Conservation (phyloP, 495 filamentous ascomycete species). For the Durotheca rogersii region DNA sequence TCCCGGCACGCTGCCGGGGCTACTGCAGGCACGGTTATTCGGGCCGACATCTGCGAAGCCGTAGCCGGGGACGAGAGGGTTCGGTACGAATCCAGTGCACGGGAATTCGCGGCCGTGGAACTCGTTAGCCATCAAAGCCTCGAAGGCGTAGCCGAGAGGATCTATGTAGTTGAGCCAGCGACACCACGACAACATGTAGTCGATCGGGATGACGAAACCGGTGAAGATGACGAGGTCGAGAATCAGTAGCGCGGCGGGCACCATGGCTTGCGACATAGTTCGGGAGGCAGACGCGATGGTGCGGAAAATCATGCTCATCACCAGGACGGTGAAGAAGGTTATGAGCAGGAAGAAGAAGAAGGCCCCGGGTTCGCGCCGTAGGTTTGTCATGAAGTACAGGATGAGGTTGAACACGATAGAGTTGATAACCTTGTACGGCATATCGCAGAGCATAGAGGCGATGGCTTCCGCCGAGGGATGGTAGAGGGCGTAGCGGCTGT, state of each 20-base stretch:
- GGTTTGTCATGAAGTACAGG: slow-evolving; percentile 84
- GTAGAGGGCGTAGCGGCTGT: slow-evolving; percentile 85
- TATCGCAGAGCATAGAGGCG: slow-evolving; percentile 76
- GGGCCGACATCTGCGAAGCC: slow-evolving; percentile 36
- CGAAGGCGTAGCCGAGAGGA: slow-evolving; percentile 83
- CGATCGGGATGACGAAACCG: slow-evolving; percentile 79
- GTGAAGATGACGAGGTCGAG: slow-evolving; percentile 84
- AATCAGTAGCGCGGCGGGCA: slow-evolving; percentile 79
- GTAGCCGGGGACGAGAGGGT: slow-evolving; percentile 48
- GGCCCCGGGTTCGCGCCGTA: slow-evolving; percentile 72
- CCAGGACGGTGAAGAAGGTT: slow-evolving; percentile 63
- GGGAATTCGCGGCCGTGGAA: slow-evolving; percentile 65
- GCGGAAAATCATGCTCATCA: slow-evolving; percentile 82
- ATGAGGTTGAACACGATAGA: slow-evolving; percentile 62
- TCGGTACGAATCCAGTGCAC: slow-evolving; percentile 65
- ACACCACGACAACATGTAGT: slow-evolving; percentile 79
- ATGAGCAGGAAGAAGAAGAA: slow-evolving; percentile 83
- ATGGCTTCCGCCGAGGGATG: slow-evolving; percentile 87
- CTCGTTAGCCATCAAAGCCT: slow-evolving; percentile 88
- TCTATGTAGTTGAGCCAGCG: slow-evolving; percentile 87
- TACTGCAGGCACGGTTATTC: slow-evolving; percentile 57
- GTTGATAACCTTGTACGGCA: slow-evolving; percentile 66
- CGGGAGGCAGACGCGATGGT: slow-evolving; percentile 78
- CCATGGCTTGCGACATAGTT: slow-evolving; percentile 79
- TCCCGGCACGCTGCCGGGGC: slow-evolving; percentile 64